phyloP scores from a whole-genome alignment of 805 yeast species.

The Monosporozyma servazzii region DNA sequence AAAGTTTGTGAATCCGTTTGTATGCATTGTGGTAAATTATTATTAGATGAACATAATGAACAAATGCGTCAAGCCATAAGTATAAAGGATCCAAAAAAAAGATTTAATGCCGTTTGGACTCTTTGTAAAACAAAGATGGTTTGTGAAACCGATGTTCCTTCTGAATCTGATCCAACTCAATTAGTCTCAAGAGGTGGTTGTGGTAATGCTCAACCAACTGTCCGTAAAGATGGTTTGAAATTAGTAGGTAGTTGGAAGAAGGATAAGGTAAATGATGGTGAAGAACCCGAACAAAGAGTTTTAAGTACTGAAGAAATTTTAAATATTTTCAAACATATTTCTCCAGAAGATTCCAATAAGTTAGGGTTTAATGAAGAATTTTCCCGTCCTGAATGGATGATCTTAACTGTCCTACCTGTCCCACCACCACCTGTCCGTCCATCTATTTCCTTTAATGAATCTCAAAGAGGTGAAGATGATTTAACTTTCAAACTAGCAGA shows the following conservation, averaged over 20 bases:
- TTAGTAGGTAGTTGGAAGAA: slow-evolving; percentile 98
- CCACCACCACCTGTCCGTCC: slow-evolving; percentile 99
- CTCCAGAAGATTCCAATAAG: slow-evolving; percentile 68
- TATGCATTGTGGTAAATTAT: slow-evolving; percentile 95
- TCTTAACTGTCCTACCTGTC: slow-evolving; percentile 93
- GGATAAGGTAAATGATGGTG: slow-evolving; percentile 71
- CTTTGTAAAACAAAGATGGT: slow-evolving; percentile 86
- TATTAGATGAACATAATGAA: slow-evolving; percentile 65
- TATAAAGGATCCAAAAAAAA: slow-evolving; percentile 87
- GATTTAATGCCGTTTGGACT: slow-evolving; percentile 96
- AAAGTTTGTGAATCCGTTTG: slow-evolving; percentile 94
- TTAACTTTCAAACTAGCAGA: slow-evolving; percentile 95
- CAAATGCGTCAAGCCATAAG: slow-evolving; percentile 79
- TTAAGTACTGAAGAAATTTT: slow-evolving; percentile 82
- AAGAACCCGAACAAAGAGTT: slow-evolving; percentile 85
- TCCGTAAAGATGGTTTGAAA: slow-evolving; percentile 91
- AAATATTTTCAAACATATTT: slow-evolving; percentile 85
- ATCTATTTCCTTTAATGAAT: slow-evolving; percentile 93
- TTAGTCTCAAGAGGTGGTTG: slow-evolving; percentile 84
- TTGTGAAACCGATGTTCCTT: slow-evolving; percentile 79
- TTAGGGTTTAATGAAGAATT: slow-evolving; percentile 92
- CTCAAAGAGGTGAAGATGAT: slow-evolving; percentile 98
- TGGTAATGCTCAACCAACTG: slow-evolving; percentile 92
- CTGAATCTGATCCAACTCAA: slow-evolving; percentile 50
- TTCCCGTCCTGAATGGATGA: slow-evolving; percentile 98